Conservation (phyloP, 2,329 filamentous ascomycete genomes). For the Didymella arachidicola region DNA sequence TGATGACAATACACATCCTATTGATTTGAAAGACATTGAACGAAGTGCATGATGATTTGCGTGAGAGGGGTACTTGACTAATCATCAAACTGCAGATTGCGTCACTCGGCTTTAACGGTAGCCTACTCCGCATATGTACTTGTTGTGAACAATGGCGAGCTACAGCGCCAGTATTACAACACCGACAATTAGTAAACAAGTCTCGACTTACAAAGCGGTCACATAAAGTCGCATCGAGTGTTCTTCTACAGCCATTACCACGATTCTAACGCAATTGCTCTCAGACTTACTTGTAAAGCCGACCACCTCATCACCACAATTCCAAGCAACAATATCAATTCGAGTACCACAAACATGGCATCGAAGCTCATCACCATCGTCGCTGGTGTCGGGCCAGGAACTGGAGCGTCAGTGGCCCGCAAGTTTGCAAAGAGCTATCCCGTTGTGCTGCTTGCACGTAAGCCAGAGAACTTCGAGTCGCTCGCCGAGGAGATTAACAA, state of each 20-base stretch:
- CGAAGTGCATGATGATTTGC: neutral
- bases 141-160: conserved; percentile 14
- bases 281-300: neutral
- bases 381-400: conserved; percentile 77
- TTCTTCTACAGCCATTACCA: neutral
- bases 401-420: conserved; percentile 67
- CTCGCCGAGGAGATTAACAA: conserved; percentile 73
- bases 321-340: neutral
- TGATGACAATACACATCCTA: neutral
- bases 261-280: neutral
- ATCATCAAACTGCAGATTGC: conserved; percentile 35
- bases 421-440: conserved; percentile 71
- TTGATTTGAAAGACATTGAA: too few relatives aligned
- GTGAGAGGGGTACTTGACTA: conserved; percentile 27
- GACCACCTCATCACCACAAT: conserved; percentile 7
- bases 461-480: conserved; percentile 68
- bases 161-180: conserved; percentile 32
- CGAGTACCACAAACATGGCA: conserved; percentile 38
- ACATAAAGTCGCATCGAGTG: neutral
- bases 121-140: conserved; percentile 3
- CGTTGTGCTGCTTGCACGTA: conserved; percentile 77
- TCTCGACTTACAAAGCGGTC: conserved; percentile 5
- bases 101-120: conserved; percentile 36
- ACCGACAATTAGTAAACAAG: conserved; percentile 37
- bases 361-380: conserved; percentile 71